These are phyloP conservation scores for Aspergillus quadricinctus DNA, from an alignment of 2,329 filamentous ascomycete genomes.

Conservation along the genomic window DNA sequence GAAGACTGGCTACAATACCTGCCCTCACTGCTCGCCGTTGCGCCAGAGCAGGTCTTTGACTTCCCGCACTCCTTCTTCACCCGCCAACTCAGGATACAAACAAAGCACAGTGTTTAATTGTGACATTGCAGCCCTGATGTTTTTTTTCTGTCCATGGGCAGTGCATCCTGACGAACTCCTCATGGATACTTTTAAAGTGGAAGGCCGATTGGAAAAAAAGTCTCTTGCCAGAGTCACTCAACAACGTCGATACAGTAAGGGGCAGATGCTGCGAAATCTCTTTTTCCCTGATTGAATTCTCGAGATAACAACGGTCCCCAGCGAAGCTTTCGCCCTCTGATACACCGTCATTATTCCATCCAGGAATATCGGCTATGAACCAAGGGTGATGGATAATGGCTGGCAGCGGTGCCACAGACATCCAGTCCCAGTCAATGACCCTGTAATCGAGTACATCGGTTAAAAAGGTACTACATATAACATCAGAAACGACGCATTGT, in stretches of 20 bases:
- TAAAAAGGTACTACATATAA: not conserved
- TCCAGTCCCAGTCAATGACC: slow-evolving; percentile 16
- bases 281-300: slow-evolving; percentile 3
- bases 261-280: slow-evolving; percentile 4
- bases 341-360: slow-evolving; percentile 11
- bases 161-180: slow-evolving; percentile 11
- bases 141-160: slow-evolving; percentile 11
- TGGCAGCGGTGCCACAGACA: slow-evolving; percentile 11
- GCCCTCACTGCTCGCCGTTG: too few species aligned
- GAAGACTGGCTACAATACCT: too few species aligned
- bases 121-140: slow-evolving; percentile 5
- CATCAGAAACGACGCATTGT: not conserved
- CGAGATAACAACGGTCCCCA: slow-evolving; percentile 7
- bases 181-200: slow-evolving; percentile 8
- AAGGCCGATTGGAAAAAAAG: slow-evolving; percentile 15
- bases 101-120: slow-evolving; percentile 12
- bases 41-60: not conserved
- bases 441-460: not conserved
- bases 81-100: slow-evolving; percentile 9
- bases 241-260: slow-evolving; percentile 2
- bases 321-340: slow-evolving; percentile 8
- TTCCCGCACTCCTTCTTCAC: slow-evolving; percentile 1
- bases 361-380: slow-evolving; percentile 15
- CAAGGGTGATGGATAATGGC: slow-evolving; percentile 14
- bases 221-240: slow-evolving; percentile 9